Conservation (phyloP, 257 asterid species). For the Petunia axillaris region DNA sequence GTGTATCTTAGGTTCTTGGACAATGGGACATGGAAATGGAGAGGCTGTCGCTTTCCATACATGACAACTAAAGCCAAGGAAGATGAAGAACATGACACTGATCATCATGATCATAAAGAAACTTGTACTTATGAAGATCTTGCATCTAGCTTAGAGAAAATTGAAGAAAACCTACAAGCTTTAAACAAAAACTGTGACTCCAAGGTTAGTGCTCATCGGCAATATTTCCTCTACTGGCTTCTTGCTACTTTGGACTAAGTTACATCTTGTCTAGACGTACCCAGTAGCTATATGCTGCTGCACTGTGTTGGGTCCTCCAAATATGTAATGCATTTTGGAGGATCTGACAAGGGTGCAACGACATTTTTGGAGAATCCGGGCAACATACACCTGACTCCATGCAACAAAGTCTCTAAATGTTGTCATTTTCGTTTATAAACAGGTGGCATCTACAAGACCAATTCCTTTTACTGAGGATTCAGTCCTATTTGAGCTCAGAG, state of each 20-base stretch:
- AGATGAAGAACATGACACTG: conserved; percentile 24
- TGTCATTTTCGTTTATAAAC: conserved; percentile 23
- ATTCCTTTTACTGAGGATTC: conserved; percentile 68
- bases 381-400: not conserved
- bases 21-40: conserved; percentile 78
- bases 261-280: not conserved
- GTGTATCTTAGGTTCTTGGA: conserved; percentile 70
- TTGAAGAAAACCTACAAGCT: conserved; percentile 38
- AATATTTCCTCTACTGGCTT: not conserved
- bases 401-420: not conserved
- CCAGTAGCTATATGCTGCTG: not conserved
- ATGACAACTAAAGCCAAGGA: conserved; percentile 25
- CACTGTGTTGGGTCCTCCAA: not conserved
- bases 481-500: conserved; percentile 74
- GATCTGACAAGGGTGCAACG: not conserved
- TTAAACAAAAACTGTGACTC: conserved; percentile 55
- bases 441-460: conserved; percentile 75
- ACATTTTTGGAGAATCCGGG: not conserved
- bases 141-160: conserved; percentile 32
- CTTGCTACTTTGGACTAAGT: not conserved
- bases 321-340: too few species aligned
- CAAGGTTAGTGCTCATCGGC: conserved; percentile 47
- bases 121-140: conserved; percentile 37
- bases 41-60: conserved; percentile 58
- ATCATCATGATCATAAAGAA: conserved; percentile 30